Evolutionary conservation across 305 asterid genomes (phyloP).

Genomic region (Fraxinus baroniana): DNA sequence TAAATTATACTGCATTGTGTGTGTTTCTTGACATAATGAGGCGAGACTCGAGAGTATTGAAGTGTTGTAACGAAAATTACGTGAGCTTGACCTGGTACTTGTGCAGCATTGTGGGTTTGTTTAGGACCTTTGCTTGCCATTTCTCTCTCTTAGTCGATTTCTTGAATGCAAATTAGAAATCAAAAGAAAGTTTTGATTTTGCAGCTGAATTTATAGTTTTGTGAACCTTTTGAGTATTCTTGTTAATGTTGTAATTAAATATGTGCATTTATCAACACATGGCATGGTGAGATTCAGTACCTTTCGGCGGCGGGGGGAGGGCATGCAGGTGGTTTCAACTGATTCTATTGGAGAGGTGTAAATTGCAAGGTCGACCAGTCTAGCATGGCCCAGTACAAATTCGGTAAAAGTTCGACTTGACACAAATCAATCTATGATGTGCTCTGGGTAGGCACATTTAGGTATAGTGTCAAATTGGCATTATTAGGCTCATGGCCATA

Average conservation of each 20-base stretch:
- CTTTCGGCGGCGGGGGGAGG: neutral
- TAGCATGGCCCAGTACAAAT: neutral
- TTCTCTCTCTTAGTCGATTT: slow-evolving; percentile 1
- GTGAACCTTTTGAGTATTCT: neutral
- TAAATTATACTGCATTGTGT: neutral
- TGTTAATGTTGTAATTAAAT: slow-evolving; percentile 15
- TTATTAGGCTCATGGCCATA: neutral
- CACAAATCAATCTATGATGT: neutral
- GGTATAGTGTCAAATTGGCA: neutral
- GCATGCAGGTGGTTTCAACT: neutral
- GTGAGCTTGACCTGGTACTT: slow-evolving; percentile 55
- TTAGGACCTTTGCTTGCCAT: slow-evolving; percentile 52
- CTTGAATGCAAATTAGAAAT: neutral
- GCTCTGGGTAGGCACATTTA: neutral
- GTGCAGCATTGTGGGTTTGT: slow-evolving; percentile 27
- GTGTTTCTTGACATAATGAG: neutral
- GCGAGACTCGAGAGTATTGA: neutral
- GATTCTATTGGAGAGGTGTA: neutral
- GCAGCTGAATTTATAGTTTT: slow-evolving; percentile 29
- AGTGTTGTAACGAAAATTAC: slow-evolving; percentile 20
- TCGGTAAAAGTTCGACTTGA: neutral
- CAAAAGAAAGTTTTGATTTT: neutral
- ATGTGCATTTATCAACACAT: slow-evolving; percentile 31
- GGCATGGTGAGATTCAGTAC: slow-evolving; percentile 8
- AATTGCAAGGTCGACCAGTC: no score